Percentiles rank a stretch among this genome's conserved stretches.
Evolutionary conservation across 108 stramenopile genomes (phyloP).

Genomic region (Cyclotella baltica): DNA sequence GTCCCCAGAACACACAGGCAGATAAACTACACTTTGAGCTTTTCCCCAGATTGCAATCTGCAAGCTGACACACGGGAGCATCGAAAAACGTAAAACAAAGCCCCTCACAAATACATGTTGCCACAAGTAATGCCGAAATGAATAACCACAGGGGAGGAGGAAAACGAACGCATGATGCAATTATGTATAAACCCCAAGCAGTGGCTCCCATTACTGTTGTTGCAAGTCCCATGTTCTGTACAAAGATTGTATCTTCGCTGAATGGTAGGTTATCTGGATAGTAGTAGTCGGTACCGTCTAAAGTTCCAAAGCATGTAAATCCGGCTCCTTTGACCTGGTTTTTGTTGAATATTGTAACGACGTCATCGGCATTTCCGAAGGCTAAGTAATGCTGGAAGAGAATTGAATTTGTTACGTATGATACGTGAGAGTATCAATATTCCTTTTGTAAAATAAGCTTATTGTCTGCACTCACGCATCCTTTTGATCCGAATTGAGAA

Average conservation of each 20-base stretch:
- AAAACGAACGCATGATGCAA: slow-evolving; percentile 26
- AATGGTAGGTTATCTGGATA: slow-evolving; percentile 5
- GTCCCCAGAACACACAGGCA: slow-evolving; percentile 36
- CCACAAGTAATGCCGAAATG: slow-evolving; percentile 16
- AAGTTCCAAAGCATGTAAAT: slow-evolving; percentile 21
- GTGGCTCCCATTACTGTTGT: slow-evolving; percentile 38
- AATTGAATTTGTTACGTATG: not conserved
- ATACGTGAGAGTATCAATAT: not conserved
- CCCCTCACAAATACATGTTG: slow-evolving; percentile 34
- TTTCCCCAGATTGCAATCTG: slow-evolving; percentile 25
- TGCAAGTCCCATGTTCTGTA: slow-evolving; percentile 15
- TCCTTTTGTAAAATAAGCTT: not conserved
- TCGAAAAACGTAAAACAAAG: slow-evolving; percentile 23
- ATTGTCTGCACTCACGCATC: slow-evolving; percentile 23
- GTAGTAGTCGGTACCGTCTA: slow-evolving; percentile 14
- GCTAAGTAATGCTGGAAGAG: slow-evolving; percentile 13
- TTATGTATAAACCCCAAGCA: slow-evolving; percentile 21
- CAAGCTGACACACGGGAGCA: slow-evolving; percentile 9
- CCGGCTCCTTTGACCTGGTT: slow-evolving; percentile 13
- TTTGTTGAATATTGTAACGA: not conserved
- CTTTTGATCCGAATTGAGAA: slow-evolving; percentile 36
- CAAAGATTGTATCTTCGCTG: slow-evolving; percentile 1
- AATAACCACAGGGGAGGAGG: slow-evolving; percentile 30
- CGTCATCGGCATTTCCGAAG: not conserved
- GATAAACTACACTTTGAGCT: slow-evolving; percentile 26